Evolutionary conservation across 2,329 filamentous ascomycete genomes (phyloP).

Genomic region (Albophoma yamanashiensis): DNA sequence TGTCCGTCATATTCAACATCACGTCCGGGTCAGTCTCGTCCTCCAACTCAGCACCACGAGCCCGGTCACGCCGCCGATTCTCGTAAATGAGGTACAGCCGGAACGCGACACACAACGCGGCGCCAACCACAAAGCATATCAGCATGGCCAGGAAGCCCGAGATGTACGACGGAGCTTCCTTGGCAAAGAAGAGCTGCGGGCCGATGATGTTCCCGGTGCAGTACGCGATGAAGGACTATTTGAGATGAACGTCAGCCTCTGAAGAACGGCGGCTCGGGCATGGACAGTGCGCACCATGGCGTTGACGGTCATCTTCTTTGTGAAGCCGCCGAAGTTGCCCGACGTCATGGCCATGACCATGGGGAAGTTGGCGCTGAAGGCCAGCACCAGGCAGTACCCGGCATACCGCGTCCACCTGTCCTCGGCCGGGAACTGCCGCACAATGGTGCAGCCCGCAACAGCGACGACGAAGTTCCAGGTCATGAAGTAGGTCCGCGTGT

Average conservation of each 20-base stretch:
- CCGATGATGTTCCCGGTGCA: constrained; percentile 50
- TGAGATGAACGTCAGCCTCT: background rate
- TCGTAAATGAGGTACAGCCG: constrained; percentile 37
- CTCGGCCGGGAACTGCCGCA: constrained; percentile 8
- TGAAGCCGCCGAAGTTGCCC: constrained; percentile 50
- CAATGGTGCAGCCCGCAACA: constrained; percentile 12
- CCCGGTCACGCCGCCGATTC: constrained; percentile 40
- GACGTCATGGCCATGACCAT: constrained; percentile 45
- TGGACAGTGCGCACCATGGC: constrained; percentile 29
- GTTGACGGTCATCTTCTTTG: constrained; percentile 50
- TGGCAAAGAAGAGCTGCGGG: constrained; percentile 47
- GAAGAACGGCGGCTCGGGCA: background rate
- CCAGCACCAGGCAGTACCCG: constrained; percentile 39
- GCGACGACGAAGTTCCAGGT: constrained; percentile 8
- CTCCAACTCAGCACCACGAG: background rate
- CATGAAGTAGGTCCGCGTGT: constrained; percentile 16
- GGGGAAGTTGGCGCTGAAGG: constrained; percentile 30
- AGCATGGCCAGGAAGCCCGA: constrained; percentile 52
- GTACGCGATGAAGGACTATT: constrained; percentile 43
- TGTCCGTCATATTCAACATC: constrained; percentile 23
- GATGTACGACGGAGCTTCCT: constrained; percentile 47
- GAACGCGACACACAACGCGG: constrained; percentile 30
- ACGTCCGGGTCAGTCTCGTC: constrained; percentile 1
- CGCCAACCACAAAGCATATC: constrained; percentile 43
- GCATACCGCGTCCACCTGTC: constrained; percentile 14